Conservation (phyloP, 1,284 basidiomycete species). For the Agaricales sp. region DNA sequence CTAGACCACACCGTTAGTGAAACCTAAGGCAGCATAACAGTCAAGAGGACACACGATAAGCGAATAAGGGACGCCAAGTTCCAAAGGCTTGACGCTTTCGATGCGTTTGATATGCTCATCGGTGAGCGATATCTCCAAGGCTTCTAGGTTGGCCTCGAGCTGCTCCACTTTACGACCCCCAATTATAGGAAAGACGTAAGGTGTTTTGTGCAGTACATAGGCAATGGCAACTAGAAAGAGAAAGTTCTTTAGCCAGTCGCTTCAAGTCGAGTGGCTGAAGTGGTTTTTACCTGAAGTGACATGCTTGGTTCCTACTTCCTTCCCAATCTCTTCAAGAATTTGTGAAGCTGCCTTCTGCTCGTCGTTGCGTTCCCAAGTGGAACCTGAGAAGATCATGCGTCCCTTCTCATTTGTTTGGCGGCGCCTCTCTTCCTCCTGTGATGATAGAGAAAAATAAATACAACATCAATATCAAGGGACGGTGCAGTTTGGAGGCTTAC, state of each 20-base stretch:
- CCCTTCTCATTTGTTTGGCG: constrained; percentile 19
- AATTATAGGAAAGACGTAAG: constrained; percentile 21
- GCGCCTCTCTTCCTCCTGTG: constrained; percentile 17
- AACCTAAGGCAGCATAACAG: neutral
- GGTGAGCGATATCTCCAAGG: constrained; percentile 19
- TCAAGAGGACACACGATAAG: constrained; percentile 10
- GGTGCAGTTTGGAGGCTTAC: constrained; percentile 6
- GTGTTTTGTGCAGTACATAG: constrained; percentile 15
- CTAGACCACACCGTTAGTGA: neutral
- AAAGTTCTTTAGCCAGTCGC: neutral
- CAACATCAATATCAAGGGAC: neutral
- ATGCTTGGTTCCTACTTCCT: constrained; percentile 26
- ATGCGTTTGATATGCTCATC: constrained; percentile 17
- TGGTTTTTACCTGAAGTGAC: constrained; percentile 16
- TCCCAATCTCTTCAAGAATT: constrained; percentile 23
- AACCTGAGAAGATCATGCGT: constrained; percentile 7
- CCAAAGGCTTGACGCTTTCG: constrained; percentile 11
- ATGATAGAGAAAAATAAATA: neutral
- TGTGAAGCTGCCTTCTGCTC: constrained; percentile 17
- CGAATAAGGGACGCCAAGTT: constrained; percentile 12
- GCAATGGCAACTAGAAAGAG: constrained; percentile 13
- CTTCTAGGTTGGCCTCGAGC: constrained; percentile 21
- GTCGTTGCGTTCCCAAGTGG: constrained; percentile 21
- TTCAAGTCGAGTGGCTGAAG: neutral
- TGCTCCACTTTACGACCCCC: constrained; percentile 24